Conservation (phyloP, 139 green algal species). For the Chlamydomonas sp. region DNA sequence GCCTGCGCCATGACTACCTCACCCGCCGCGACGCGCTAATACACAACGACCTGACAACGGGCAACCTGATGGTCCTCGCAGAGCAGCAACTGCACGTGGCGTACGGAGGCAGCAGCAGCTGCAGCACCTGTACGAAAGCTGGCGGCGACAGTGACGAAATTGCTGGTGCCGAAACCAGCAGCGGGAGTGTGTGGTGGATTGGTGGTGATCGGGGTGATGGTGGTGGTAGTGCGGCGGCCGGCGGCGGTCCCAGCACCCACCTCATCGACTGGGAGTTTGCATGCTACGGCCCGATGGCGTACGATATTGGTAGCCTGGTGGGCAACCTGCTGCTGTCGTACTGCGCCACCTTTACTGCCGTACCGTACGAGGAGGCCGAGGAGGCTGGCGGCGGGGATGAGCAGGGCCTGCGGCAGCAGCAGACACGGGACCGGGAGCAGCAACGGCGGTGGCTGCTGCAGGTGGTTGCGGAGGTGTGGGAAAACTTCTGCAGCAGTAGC, state of each 20-base stretch:
- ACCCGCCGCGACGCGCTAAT: slow-evolving; percentile 42
- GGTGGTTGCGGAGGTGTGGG: slow-evolving; percentile 6
- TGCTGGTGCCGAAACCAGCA: background rate
- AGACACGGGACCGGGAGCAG: slow-evolving; percentile 3
- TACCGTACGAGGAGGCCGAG: background rate
- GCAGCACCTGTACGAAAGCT: background rate
- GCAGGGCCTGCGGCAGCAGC: background rate
- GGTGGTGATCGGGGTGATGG: background rate
- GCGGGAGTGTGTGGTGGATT: background rate
- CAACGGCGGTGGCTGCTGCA: background rate
- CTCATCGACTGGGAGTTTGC: slow-evolving; percentile 70
- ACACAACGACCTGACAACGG: slow-evolving; percentile 64
- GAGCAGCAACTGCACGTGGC: background rate
- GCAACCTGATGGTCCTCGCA: slow-evolving; percentile 51
- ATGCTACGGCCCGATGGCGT: slow-evolving; percentile 51
- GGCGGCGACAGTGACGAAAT: background rate
- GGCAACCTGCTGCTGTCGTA: slow-evolving; percentile 56
- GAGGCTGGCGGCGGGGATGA: background rate
- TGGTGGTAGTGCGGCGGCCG: background rate
- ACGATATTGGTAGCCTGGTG: slow-evolving; percentile 54
- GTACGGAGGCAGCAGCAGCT: background rate
- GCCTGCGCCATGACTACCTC: slow-evolving; percentile 41
- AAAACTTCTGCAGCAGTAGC: background rate
- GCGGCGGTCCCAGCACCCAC: background rate
- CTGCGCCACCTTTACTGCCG: background rate